A percentile compares a stretch with the other conserved stretches of the same genome.
Conservation (phyloP, 1,139 yeast genomes). For the Saccharomyces pastorianus region DNA sequence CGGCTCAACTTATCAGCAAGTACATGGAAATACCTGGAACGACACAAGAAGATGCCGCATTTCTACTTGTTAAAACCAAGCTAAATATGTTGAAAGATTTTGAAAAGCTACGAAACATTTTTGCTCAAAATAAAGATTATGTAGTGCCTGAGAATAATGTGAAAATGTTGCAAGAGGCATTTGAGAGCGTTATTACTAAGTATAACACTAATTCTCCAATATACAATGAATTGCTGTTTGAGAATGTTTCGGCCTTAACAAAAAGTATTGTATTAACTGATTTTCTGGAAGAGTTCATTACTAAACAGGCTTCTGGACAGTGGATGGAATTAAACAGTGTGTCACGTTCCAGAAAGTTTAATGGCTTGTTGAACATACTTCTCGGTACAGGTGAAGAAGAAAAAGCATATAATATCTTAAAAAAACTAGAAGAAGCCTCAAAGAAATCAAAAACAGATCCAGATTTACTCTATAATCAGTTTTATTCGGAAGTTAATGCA, state of each 20-base stretch:
- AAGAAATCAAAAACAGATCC: background rate
- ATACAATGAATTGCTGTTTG: slow-evolving; percentile 13
- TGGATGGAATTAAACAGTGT: slow-evolving; percentile 1
- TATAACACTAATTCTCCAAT: slow-evolving; percentile 8
- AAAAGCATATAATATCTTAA: slow-evolving; percentile 15
- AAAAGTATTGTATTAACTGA: slow-evolving; percentile 10
- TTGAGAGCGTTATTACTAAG: slow-evolving; percentile 10
- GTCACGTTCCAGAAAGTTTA: slow-evolving; percentile 11
- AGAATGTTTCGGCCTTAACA: slow-evolving; percentile 11
- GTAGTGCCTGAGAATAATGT: background rate
- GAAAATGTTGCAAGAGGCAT: slow-evolving; percentile 9
- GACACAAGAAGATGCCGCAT: slow-evolving; percentile 3
- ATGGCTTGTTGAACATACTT: slow-evolving; percentile 4
- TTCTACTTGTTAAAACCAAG: slow-evolving; percentile 14
- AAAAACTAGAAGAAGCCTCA: slow-evolving; percentile 13
- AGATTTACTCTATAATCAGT: background rate
- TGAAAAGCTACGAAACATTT: slow-evolving; percentile 11
- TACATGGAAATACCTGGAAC: slow-evolving; percentile 8
- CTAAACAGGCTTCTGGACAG: slow-evolving; percentile 3
- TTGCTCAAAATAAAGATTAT: slow-evolving; percentile 1
- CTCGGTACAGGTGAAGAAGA: slow-evolving; percentile 10
- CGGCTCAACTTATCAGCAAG: slow-evolving; percentile 13
- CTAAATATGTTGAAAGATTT: slow-evolving; percentile 20
- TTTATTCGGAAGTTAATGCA: slow-evolving; percentile 16
- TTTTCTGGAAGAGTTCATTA: slow-evolving; percentile 9